phyloP scores from a whole-genome alignment of 331 rosid genomes.

The Prunus yedoensis region DNA sequence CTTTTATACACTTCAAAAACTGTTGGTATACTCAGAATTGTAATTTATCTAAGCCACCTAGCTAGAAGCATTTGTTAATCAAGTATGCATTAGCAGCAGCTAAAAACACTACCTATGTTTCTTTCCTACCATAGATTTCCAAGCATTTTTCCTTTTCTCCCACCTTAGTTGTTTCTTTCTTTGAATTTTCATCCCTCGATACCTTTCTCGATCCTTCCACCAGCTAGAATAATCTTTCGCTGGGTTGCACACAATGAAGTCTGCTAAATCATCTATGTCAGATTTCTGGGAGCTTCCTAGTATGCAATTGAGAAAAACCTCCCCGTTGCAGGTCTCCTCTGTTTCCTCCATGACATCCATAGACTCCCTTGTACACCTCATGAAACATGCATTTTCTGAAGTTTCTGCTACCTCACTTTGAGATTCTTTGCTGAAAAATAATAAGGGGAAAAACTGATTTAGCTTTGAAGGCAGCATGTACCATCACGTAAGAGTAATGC shows the following conservation, averaged over 20 bases:
- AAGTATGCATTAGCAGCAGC: neutral
- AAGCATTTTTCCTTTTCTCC: conserved; percentile 43
- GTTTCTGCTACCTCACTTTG: conserved; percentile 14
- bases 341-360: conserved; percentile 28
- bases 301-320: conserved; percentile 47
- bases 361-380: conserved; percentile 18
- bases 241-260: conserved; percentile 52
- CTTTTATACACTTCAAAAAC: too few relatives aligned
- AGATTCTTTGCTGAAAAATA: conserved; percentile 17
- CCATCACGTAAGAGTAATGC: neutral
- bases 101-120: neutral
- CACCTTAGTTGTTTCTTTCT: conserved; percentile 37
- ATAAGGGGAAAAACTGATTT: neutral
- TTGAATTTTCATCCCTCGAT: conserved; percentile 34
- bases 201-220: conserved; percentile 46
- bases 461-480: neutral
- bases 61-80: neutral
- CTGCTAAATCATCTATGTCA: conserved; percentile 54
- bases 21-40: too few relatives aligned
- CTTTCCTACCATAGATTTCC: conserved; percentile 30
- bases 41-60: neutral
- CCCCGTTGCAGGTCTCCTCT: conserved; percentile 48
- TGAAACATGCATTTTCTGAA: conserved; percentile 8
- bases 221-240: conserved; percentile 59
- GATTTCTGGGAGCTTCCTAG: conserved; percentile 15